Evolutionary conservation across 2,329 filamentous ascomycete genomes (phyloP), one percentile per base, ranked within the genome.

Genomic region (Diaporthe sp.): DNA sequence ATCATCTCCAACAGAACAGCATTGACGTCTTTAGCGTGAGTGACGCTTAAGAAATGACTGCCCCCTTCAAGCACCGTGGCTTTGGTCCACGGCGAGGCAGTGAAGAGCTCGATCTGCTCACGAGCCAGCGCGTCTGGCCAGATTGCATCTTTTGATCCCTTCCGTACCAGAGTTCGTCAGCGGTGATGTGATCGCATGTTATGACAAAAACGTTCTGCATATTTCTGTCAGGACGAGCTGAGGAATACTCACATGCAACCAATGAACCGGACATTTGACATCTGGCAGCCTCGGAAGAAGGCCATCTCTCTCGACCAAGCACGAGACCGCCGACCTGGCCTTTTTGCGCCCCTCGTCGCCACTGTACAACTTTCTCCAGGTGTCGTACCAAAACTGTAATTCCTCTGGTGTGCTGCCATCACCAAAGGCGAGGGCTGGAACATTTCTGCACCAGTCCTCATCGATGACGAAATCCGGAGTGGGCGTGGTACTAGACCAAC

Each of bases 101-200:
- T 87, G 76, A 90, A 89, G 8, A 88, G 79, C 79, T 88, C 84
- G 75, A 89, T 88, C 44, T 90, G 86, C 78, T 89, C 86, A 17
- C 79, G 76, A 0, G 86, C 83, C 17, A 87, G 78, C 2, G 74
- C 77, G 2, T 79, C 79, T 6, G 84, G 82, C 77, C 84, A 89
- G 0, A 86, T 83, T 0, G 81, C 81, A 75, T 89, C 88, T 4
- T 82, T 81, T 2, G 84, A 83, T 27, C 87, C 87, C 87, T 88
- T 25, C 32, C 13, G n/a, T 22, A 89, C 22, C 35, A 42, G 5
- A 2, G 7, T 3, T 15, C 53, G 56, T 71, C 22, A 71, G 70
- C 30, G 19, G 25, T 12, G 4, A 42, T 47, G 17, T 25, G 22
- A 17, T 17, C 3, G 22, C 8, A 2, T 10, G 1, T 22, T 13